Evolutionary conservation across 495 filamentous ascomycete species (phyloP), one percentile per base, ranked within the genome.

Genomic region (Xylaria acuta): DNA sequence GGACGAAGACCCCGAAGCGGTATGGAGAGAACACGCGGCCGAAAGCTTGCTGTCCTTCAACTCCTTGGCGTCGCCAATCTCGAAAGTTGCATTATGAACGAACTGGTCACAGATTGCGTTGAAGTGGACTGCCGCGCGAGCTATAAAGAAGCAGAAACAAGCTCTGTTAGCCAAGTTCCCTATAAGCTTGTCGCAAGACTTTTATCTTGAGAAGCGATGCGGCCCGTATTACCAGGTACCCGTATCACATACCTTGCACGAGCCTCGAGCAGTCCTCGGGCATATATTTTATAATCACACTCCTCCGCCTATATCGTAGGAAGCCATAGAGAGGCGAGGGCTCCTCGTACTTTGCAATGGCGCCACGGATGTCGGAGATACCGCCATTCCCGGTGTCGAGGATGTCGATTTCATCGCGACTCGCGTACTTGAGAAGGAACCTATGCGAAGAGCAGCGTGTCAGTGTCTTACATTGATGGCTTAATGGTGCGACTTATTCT

Each of bases 41-140:
- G 94, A 94, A 58, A 99, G 88, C 63, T 93, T 90, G 69, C 92
- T 90, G 78, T 99, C 97, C 74, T 89, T 94, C 72, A 99, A 87
- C 49, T 97, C 94, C 74, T 92, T 90, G 14, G 94, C 83, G 40
- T 87, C 81, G 30, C 90, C 83, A 65, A 97, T 91, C 30, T 89
- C 83, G 77, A 97, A 92, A 22, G 90, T 87, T 5, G 93, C 93
- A 78, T 98, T 95, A 81, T 94, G 95, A 51, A 91, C 88, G 80
- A 97, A 97, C 66, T 90, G 91, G 74, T 98, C 95, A 59, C 90
- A 88, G 59, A 99, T 83, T 40, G 93, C 90, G 70, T 92, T 92
- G 77, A 97, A 97, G 80, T 99, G 97, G 11, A 99, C 96, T n/a
- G 93, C 89, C 34, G 93, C 93, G 73, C 96, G 94, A 67, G 94